phyloP scores from a whole-genome alignment of 2,329 filamentous ascomycete species.

The Penicillium verrucosum region DNA sequence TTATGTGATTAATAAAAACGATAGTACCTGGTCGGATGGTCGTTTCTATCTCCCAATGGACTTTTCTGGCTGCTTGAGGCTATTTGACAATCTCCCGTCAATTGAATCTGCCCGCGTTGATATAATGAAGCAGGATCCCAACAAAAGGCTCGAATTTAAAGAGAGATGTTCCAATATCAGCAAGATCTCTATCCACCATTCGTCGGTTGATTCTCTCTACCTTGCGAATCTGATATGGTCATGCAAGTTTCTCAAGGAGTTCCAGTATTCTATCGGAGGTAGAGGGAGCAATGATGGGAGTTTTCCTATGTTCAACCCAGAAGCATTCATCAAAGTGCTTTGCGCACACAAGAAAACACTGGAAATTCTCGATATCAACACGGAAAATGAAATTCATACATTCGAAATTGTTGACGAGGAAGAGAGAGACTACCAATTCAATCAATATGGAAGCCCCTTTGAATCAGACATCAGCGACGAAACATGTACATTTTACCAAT shows the following conservation, averaged over 20 bases:
- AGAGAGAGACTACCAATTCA: not conserved
- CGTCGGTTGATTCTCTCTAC: slow-evolving; percentile 5
- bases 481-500: not conserved
- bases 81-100: slow-evolving; percentile 17
- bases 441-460: not conserved
- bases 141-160: not conserved
- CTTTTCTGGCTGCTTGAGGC: slow-evolving; percentile 7
- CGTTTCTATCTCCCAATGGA: slow-evolving; percentile 11
- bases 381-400: not conserved
- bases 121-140: slow-evolving; percentile 1
- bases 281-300: not conserved
- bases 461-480: not conserved
- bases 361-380: slow-evolving; percentile 19
- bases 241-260: slow-evolving; percentile 15
- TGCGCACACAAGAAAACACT: slow-evolving; percentile 18
- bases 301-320: slow-evolving; percentile 8
- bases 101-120: slow-evolving; percentile 20
- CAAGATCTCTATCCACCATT: slow-evolving; percentile 14
- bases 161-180: slow-evolving; percentile 16
- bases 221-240: slow-evolving; percentile 12
- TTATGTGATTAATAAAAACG: slow-evolving; percentile 9
- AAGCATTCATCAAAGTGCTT: slow-evolving; percentile 17
- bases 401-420: not conserved
- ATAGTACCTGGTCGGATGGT: not conserved
- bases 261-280: slow-evolving; percentile 20